Base-by-base conservation (phyloP, 2,329 filamentous ascomycete genomes). In the Orbilia blumenaviensis region DNA sequence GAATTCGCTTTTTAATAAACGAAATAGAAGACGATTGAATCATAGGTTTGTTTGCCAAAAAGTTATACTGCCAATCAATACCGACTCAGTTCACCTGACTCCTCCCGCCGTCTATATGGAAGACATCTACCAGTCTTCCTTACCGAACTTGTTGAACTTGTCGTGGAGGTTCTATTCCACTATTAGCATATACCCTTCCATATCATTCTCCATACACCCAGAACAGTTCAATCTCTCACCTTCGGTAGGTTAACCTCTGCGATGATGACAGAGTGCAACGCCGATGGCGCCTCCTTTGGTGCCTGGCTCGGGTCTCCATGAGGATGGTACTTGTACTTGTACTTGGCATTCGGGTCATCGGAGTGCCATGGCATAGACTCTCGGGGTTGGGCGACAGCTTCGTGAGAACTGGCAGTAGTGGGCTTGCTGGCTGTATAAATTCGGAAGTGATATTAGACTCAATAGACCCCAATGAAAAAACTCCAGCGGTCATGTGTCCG, bases 81-180 rank as follows among this genome's bases (percentile, higher is more conserved):
- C 52, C 32, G 32, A 56, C 52, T 56, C 32, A 38, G 38, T 38
- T 54, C 52, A 38, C 52, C 52, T 36, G 25, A 38, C 52, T 23
- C n/a, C n/a, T n/a, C 52, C 52, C 52, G 12, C 52, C 29, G 32
- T 56, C 36, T 56, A 56, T 38, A 56, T 14, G 50, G 16, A 18
- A 16, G 10, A 12, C 52, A 61, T 82, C 83, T 86, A 92, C 85
- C 91, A 98, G 80, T 93, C 94, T 80, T 98, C 95, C 89, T 98
- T 98, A 84, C 95, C 95, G 89, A 92, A 98, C 88, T 99, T 99
- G 92, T 99, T 99, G 89, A 91, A 98, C 86, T 91, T 91, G 81
- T 99, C 95, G 86, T 99, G 95, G 79, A 97, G 89, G 81, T 91
- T 88, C 92, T 96, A 81, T 71, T 56, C 25, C 25, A 54, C 10